Evolutionary conservation across 768 basidiomycete genomes (phyloP), one percentile per base, ranked within the genome.

Genomic region (Lepiota subincarnata): DNA sequence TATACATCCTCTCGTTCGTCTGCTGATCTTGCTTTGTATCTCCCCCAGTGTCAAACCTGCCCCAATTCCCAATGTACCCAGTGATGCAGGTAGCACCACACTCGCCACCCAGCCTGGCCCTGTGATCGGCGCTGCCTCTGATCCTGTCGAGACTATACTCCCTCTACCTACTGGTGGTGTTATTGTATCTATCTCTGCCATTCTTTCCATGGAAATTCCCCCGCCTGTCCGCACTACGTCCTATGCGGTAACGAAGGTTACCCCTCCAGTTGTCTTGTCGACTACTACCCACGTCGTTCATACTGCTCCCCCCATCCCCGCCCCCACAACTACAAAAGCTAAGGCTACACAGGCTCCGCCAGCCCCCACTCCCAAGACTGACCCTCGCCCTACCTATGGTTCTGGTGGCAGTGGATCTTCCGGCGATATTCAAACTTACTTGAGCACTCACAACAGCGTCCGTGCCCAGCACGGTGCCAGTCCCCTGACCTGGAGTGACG

Each of bases 381-480:
- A 36, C 39, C 42, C 60, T 40, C 40, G 62, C 35, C 46, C 62
- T 38, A 39, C 56, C 13, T 41, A 47, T 28, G 55, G 16, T 1
- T 45, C 53, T 6, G 40, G 59, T 57, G 48, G 57, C 11, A 53
- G 64, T 19, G n/a, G n/a, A n/a, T 72, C 76, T 26, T 66, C 65
- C 50, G 66, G 70, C 35, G 84, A 87, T 60, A 74, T 78, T 19
- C 60, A 75, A 35, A 65, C 71, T 3, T 87, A 83, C 60, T 73
- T 92, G 37, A 55, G 64, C 6, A 76, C 70, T 8, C 88, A 90
- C 70, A 92, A 91, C 71, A 62, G 68, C 0, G 62, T 83, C 59
- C 78, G 89, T 22, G 73, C 79, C 1, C 65, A 77, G 51, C 85
- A 89, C 62, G 86, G 85, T 38, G 91, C 89, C 16, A 43, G 65